These are phyloP conservation scores for Mayamaea pseudoterrestris DNA, from an alignment of 108 stramenopile species.

Conservation along the genomic window DNA sequence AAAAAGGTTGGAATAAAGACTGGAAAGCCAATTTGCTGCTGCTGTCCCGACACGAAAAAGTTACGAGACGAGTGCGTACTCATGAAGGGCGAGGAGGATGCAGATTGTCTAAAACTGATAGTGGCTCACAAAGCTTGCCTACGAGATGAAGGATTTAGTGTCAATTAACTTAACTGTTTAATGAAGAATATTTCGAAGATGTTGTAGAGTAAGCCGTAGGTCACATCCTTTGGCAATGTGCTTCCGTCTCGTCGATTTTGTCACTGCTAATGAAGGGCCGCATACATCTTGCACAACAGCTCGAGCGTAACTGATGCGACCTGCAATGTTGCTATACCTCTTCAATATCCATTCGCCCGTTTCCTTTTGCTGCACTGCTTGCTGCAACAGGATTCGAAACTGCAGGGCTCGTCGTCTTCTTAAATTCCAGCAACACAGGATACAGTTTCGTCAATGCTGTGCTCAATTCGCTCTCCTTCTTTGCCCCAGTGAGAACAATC, in stretches of 20 bases:
- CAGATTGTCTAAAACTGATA: constrained; percentile 78
- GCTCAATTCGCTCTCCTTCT: constrained; percentile 59
- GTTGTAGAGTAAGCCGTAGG: too few relatives aligned
- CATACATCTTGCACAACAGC: too few relatives aligned
- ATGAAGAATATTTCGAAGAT: not conserved
- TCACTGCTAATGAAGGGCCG: too few relatives aligned
- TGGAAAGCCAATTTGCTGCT: constrained; percentile 98
- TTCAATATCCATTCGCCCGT: not conserved
- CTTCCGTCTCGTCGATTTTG: too few relatives aligned
- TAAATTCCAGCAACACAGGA: constrained; percentile 70
- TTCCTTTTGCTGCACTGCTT: not conserved
- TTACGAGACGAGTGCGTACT: constrained; percentile 93
- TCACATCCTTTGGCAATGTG: too few relatives aligned
- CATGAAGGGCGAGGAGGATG: constrained; percentile 80
- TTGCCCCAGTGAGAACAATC: constrained; percentile 85
- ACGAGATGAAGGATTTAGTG: constrained; percentile 89
- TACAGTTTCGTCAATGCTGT: constrained; percentile 60
- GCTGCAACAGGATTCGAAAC: constrained; percentile 19
- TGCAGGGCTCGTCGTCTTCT: constrained; percentile 34
- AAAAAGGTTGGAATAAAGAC: constrained; percentile 85
- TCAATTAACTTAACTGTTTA: constrained; percentile 43
- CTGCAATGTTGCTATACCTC: not conserved
- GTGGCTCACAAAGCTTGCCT: constrained; percentile 96
- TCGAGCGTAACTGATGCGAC: too few relatives aligned
- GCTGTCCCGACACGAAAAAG: constrained; percentile 95